phyloP scores from a whole-genome alignment of 306 rosid genomes.

The Cucurbita ficifolia region DNA sequence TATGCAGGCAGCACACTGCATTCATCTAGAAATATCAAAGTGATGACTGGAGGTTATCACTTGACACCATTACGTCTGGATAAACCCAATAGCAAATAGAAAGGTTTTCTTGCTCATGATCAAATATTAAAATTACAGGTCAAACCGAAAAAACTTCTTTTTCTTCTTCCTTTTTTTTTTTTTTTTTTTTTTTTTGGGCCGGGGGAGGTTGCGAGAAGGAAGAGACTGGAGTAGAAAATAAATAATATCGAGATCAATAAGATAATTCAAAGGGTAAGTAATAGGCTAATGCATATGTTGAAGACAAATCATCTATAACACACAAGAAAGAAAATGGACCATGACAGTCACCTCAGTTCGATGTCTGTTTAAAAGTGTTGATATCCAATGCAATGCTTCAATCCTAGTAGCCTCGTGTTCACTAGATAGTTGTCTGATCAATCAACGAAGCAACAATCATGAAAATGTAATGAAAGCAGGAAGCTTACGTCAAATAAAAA shows the following conservation, averaged over 20 bases:
- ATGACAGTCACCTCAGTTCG: slow-evolving; percentile 55
- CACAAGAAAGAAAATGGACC: not conserved
- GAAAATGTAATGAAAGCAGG: slow-evolving; percentile 1
- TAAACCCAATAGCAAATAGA: not conserved
- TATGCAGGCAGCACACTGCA: not conserved
- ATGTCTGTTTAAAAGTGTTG: slow-evolving; percentile 63
- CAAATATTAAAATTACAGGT: not conserved
- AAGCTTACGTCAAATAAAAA: slow-evolving; percentile 1
- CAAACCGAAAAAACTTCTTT: not conserved
- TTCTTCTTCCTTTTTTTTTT: not conserved
- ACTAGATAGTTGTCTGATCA: slow-evolving; percentile 74
- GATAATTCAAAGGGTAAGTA: not conserved
- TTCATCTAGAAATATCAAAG: not conserved
- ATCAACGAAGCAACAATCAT: slow-evolving; percentile 24
- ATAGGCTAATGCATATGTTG: not conserved
- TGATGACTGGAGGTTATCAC: not conserved
- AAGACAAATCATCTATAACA: not conserved
- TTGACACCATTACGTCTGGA: not conserved
- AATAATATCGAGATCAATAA: not conserved
- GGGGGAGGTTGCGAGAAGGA: not conserved
- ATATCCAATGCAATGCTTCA: slow-evolving; percentile 93
- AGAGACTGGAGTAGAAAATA: not conserved
- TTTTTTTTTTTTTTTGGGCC: not conserved
- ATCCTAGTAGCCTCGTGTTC: slow-evolving; percentile 94
- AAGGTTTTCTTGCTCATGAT: not conserved